Evolutionary conservation across 495 filamentous ascomycete species (phyloP).

Genomic region (Letharia columbiana): DNA sequence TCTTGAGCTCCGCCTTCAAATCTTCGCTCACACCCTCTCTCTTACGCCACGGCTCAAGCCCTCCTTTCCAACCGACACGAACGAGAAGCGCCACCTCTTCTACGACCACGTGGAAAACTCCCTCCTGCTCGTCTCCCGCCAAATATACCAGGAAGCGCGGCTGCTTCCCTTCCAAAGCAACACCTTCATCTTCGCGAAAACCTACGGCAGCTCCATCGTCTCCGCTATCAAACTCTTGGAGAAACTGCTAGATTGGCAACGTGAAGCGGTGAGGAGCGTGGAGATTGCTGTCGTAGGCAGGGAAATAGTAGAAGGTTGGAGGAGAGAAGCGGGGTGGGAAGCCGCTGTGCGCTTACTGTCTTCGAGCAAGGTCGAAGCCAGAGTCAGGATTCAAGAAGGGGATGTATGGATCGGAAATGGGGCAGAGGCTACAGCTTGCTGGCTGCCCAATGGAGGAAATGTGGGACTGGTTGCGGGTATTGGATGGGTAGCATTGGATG

Average conservation of each 20-base stretch:
- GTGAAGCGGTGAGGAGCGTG: background rate
- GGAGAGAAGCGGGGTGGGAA: background rate
- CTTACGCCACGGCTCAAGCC: background rate
- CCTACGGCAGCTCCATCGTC: background rate
- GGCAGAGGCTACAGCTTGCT: background rate
- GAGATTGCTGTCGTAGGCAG: slow-evolving; percentile 5
- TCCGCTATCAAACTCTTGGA: background rate
- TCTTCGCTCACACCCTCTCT: slow-evolving; percentile 5
- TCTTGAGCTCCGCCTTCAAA: slow-evolving; percentile 5
- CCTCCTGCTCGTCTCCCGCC: slow-evolving; percentile 49
- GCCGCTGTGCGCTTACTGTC: background rate
- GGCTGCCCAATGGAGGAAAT: background rate
- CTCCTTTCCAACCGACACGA: slow-evolving; percentile 45
- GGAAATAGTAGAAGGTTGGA: background rate
- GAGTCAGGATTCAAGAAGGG: slow-evolving; percentile 1
- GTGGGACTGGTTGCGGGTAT: background rate
- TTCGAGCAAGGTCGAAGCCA: background rate
- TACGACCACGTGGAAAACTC: slow-evolving; percentile 43
- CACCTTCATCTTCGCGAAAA: background rate
- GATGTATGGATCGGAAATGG: background rate
- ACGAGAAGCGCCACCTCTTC: slow-evolving; percentile 49
- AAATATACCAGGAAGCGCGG: slow-evolving; percentile 31
- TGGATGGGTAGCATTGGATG: background rate
- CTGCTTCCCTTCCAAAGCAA: slow-evolving; percentile 7
- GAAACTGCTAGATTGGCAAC: background rate